phyloP scores from a whole-genome alignment of 2,329 filamentous ascomycete genomes.

The Microthyrium microscopicum region DNA sequence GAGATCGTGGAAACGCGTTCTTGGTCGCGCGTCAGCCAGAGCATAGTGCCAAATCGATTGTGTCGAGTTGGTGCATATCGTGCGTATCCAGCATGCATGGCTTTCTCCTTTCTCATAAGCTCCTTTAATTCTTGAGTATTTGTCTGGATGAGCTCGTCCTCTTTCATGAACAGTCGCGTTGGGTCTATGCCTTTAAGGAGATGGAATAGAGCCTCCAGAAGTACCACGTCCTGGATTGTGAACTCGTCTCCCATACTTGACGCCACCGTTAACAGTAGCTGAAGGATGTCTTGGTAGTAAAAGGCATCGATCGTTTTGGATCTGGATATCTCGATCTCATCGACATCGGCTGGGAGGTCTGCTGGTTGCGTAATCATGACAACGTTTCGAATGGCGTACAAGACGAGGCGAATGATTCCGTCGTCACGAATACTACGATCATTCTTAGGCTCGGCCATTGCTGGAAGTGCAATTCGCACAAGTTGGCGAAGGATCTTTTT shows the following conservation, averaged over 20 bases:
- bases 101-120: slow-evolving; percentile 65
- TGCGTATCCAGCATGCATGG: slow-evolving; percentile 63
- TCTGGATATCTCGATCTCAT: slow-evolving; percentile 76
- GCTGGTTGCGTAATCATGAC: slow-evolving; percentile 65
- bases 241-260: slow-evolving; percentile 94
- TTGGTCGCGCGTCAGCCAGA: slow-evolving; percentile 83
- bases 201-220: slow-evolving; percentile 86
- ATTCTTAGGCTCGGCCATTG: slow-evolving; percentile 61
- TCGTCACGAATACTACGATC: slow-evolving; percentile 70
- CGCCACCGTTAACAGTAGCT: slow-evolving; percentile 67
- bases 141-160: slow-evolving; percentile 50
- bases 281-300: slow-evolving; percentile 77
- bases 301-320: slow-evolving; percentile 81
- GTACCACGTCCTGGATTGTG: slow-evolving; percentile 67
- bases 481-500: slow-evolving; percentile 64
- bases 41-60: slow-evolving; percentile 90
- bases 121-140: slow-evolving; percentile 57
- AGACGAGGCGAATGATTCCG: slow-evolving; percentile 75
- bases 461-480: slow-evolving; percentile 65
- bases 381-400: slow-evolving; percentile 82
- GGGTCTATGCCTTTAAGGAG: slow-evolving; percentile 78
- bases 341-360: slow-evolving; percentile 61
- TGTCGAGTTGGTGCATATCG: slow-evolving; percentile 71
- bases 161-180: slow-evolving; percentile 70
- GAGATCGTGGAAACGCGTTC: slow-evolving; percentile 73